Conservation (phyloP, 495 filamentous ascomycete species). For the Cercophora samala region DNA sequence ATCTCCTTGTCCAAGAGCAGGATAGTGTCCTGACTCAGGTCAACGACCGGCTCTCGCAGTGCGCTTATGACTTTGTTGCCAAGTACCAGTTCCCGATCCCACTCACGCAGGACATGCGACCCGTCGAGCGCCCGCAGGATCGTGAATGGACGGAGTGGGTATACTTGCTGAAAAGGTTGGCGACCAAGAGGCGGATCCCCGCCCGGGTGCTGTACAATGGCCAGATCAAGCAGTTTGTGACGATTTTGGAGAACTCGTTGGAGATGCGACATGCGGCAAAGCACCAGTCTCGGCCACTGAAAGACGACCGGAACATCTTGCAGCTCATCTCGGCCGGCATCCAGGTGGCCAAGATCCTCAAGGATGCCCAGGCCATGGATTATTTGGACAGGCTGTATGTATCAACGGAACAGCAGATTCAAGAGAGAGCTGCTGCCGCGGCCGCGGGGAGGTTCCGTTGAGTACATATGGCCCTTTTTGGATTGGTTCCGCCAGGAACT, state of each 20-base stretch:
- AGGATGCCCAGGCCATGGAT: constrained; percentile 76
- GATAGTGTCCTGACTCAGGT: constrained; percentile 73
- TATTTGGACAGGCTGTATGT: constrained; percentile 68
- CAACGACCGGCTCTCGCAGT: constrained; percentile 79
- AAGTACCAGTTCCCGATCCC: constrained; percentile 88
- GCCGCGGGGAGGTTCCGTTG: constrained; percentile 45
- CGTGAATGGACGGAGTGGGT: constrained; percentile 93
- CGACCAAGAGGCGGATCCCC: constrained; percentile 80
- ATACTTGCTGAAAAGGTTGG: constrained; percentile 78
- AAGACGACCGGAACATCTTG: constrained; percentile 86
- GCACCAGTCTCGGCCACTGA: constrained; percentile 76
- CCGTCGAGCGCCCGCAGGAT: constrained; percentile 73
- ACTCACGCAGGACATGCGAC: constrained; percentile 71
- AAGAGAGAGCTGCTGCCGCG: constrained; percentile 53
- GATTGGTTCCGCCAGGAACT: background rate
- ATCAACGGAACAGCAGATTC: constrained; percentile 70
- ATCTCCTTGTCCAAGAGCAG: constrained; percentile 77
- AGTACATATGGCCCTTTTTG: background rate
- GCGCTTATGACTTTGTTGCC: constrained; percentile 84
- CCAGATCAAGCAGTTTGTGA: constrained; percentile 85
- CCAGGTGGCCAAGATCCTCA: constrained; percentile 82
- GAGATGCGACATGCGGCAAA: constrained; percentile 79
- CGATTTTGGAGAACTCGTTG: constrained; percentile 75
- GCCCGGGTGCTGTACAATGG: constrained; percentile 79
- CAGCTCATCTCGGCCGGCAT: constrained; percentile 82